Evolutionary conservation across 805 yeast species (phyloP), one percentile per base, ranked within the genome.

Genomic region (Kodamaea restingae): DNA sequence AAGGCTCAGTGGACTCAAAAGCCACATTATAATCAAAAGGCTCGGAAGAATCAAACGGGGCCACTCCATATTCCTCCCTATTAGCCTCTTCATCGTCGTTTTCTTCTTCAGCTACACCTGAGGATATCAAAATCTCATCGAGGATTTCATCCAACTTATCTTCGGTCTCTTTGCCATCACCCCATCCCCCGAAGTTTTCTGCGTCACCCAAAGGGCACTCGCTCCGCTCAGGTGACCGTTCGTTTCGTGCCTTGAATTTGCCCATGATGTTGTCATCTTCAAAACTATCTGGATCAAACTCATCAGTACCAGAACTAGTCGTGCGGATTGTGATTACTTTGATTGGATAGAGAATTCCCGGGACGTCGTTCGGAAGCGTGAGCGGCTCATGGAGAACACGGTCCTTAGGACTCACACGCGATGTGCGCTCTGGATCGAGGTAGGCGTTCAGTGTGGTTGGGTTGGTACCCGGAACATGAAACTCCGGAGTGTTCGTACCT

Each of bases 281-380:
- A n/a, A 14, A 15, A 4, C 15, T 8, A 4, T 30, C 21, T 3
- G 20, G 14, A 12, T 27, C 38, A 10, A 30, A 20, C 18, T 36
- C 39, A 7, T 31, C 35, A 9, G 22, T 4, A 15, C 18, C 24
- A 11, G 30, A 18, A 3, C 24, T 14, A 4, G 24, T 37, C 14
- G 40, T 37, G 4, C 31, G 33, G 24, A 37, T 37, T 6, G 40
- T 37, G 15, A 49, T 35, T 9, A 49, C 50, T n/a, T 47, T 45
- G 10, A 44, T 27, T 5, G 67, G 67, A 35, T 60, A 60, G 15
- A 61, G 43, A 4, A 62, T 42, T 1, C 65, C 66, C 0, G 55
- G 55, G 3, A 62, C 17, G 15, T 50, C 47, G 10, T 20, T 38
- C 1, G 67, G 66, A 15, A 62, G 46, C 0, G 67, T 59, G 7